Evolutionary conservation across 345 rosid genomes (phyloP).

Genomic region (Boechera retrofracta): DNA sequence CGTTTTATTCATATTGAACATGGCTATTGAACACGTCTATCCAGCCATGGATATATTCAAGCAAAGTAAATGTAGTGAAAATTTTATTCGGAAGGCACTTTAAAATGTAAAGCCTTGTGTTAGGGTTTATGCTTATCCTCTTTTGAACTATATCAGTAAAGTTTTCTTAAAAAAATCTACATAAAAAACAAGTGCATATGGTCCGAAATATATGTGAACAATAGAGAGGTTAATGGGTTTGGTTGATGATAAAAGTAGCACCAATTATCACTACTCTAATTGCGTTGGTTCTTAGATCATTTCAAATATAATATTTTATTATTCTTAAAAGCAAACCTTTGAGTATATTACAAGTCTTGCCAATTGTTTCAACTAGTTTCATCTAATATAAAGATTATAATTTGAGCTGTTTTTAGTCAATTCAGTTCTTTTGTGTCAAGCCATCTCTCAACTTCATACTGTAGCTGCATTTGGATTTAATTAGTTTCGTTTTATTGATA

Average conservation of each 20-base stretch:
- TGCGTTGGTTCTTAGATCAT: slow-evolving; percentile 27
- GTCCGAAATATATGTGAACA: background rate
- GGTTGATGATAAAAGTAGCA: slow-evolving; percentile 13
- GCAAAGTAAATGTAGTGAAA: too few species aligned
- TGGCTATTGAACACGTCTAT: too few species aligned
- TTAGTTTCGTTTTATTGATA: slow-evolving; percentile 2
- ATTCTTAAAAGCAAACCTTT: slow-evolving; percentile 19
- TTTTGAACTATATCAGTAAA: background rate
- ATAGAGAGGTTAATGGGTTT: slow-evolving; percentile 19
- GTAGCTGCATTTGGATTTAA: background rate
- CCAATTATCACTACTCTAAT: slow-evolving; percentile 16
- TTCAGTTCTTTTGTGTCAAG: background rate
- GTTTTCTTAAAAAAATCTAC: background rate
- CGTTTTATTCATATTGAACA: too few species aligned
- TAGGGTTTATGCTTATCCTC: slow-evolving; percentile 21
- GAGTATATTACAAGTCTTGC: slow-evolving; percentile 25
- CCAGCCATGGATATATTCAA: too few species aligned
- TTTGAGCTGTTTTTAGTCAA: background rate
- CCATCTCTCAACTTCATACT: background rate
- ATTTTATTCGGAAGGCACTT: too few species aligned
- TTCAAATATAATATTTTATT: background rate
- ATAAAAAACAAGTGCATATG: background rate
- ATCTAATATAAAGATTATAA: background rate
- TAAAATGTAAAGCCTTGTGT: background rate
- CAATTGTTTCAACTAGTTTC: background rate